Percentiles rank a stretch among this genome's conserved stretches.
phyloP scores from a whole-genome alignment of 306 rosid species.

The Gleditsia sinensis region DNA sequence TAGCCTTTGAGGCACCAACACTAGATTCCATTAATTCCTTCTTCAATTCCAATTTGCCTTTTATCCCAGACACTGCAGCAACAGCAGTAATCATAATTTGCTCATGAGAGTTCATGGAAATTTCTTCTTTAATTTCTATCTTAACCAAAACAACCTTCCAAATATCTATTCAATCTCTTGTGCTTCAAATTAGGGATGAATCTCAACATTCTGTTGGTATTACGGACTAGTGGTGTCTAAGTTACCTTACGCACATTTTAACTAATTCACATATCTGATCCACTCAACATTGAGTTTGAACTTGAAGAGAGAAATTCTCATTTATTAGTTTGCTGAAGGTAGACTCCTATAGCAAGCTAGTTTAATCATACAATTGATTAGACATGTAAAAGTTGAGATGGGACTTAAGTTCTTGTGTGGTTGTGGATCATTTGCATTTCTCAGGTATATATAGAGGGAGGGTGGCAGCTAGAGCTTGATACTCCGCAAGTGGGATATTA shows the following conservation, averaged over 20 bases:
- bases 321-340: too few species aligned
- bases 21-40: constrained; percentile 16
- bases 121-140: background rate
- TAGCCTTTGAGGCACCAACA: background rate
- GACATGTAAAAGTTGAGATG: background rate
- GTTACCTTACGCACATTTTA: too few species aligned
- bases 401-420: background rate
- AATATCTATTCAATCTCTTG: too few species aligned
- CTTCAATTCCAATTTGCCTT: background rate
- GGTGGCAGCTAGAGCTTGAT: constrained; percentile 3
- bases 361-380: background rate
- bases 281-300: too few species aligned
- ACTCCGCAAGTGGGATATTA: background rate
- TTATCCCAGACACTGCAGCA: too few species aligned
- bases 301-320: too few species aligned
- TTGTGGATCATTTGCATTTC: constrained; percentile 7
- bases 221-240: too few species aligned
- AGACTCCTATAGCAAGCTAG: background rate
- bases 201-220: too few species aligned
- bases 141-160: background rate
- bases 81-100: background rate
- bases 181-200: too few species aligned
- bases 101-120: background rate
- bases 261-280: too few species aligned
- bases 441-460: background rate